Conservation (phyloP, 805 yeast genomes). For the Zygosaccharomyces gambellarensis region DNA sequence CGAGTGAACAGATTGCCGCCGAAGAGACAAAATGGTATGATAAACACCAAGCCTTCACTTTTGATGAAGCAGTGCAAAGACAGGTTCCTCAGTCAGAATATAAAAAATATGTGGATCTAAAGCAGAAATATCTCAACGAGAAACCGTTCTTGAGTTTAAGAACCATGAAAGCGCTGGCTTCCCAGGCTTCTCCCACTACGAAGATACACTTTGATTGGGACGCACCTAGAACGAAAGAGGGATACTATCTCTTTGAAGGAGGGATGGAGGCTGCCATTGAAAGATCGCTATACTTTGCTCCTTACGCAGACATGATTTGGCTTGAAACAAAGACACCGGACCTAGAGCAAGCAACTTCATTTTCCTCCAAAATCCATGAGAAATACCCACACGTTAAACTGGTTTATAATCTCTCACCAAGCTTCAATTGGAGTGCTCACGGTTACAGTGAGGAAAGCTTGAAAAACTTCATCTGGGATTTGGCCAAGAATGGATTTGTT, state of each 20-base stretch:
- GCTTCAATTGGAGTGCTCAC: constrained; percentile 56
- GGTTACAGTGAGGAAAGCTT: constrained; percentile 48
- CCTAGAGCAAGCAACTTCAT: constrained; percentile 43
- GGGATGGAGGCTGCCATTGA: constrained; percentile 52
- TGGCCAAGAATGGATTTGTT: constrained; percentile 54
- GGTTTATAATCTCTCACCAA: constrained; percentile 57
- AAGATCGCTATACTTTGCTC: constrained; percentile 51
- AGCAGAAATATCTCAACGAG: constrained; percentile 15
- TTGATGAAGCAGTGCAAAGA: constrained; percentile 45
- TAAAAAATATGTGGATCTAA: constrained; percentile 25
- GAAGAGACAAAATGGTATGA: constrained; percentile 47
- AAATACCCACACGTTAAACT: constrained; percentile 49
- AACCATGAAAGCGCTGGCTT: constrained; percentile 20
- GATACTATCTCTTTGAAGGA: constrained; percentile 46
- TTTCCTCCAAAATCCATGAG: constrained; percentile 44
- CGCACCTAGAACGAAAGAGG: constrained; percentile 54
- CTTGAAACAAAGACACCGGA: constrained; percentile 59
- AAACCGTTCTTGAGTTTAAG: constrained; percentile 27
- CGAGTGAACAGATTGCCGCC: constrained; percentile 33
- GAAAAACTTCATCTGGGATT: constrained; percentile 46
- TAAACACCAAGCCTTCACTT: constrained; percentile 40
- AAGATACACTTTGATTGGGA: constrained; percentile 53
- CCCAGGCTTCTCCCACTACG: constrained; percentile 30
- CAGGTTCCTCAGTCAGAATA: constrained; percentile 20
- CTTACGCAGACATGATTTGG: constrained; percentile 58